A percentile compares a stretch with the other conserved stretches of the same genome.
Evolutionary conservation across 176 grass and related monocot genomes (phyloP).

Genomic region (Chrysopogon serrulatus): DNA sequence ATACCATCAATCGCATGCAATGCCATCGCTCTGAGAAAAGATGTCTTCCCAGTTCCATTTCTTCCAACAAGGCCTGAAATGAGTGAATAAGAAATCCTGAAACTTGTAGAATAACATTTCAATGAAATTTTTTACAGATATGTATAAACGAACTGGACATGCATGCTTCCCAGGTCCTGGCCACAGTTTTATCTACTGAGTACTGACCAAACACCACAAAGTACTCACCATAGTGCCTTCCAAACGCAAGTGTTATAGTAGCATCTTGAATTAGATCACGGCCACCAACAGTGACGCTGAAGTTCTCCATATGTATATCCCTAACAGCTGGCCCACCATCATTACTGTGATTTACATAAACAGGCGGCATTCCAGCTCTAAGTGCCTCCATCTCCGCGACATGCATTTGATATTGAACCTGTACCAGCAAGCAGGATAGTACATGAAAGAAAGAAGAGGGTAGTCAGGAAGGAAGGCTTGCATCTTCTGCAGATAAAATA

Average conservation of each 20-base stretch:
- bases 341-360: constrained; percentile 68
- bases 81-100: not conserved
- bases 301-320: constrained; percentile 99
- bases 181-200: not conserved
- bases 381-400: constrained; percentile 84
- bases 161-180: not conserved
- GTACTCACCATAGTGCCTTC: constrained; percentile 87
- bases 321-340: constrained; percentile 60
- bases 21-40: constrained; percentile 92
- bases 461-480: not conserved
- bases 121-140: not conserved
- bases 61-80: constrained; percentile 91
- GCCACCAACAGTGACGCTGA: constrained; percentile 85
- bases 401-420: constrained; percentile 90
- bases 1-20: constrained; percentile 92
- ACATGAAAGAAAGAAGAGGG: not conserved
- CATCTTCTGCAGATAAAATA: not conserved
- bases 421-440: constrained; percentile 27
- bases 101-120: not conserved
- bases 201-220: not conserved
- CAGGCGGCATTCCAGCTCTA: constrained; percentile 87
- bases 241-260: constrained; percentile 74
- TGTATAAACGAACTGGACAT: not conserved
- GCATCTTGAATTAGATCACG: constrained; percentile 90
- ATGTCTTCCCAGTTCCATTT: constrained; percentile 97